Base-by-base conservation (phyloP, 2,329 filamentous ascomycete genomes). In the Drechmeria coniospora region DNA sequence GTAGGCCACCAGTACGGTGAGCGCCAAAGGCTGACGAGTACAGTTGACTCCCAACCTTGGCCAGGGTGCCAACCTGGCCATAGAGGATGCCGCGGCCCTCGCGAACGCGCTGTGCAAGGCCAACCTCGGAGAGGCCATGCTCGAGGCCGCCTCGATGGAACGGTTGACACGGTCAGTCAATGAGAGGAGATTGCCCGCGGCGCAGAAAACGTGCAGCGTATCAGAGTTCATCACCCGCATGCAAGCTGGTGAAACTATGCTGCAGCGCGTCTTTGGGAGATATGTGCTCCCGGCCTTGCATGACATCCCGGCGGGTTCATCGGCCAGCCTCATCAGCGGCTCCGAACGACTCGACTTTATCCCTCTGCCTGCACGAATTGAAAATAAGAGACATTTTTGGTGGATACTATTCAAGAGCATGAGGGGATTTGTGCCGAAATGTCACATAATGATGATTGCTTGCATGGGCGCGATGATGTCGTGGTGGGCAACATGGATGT, bases 41-140 rank as follows among this genome's bases (percentile, higher is more conserved):
- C 21, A 39, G 36, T 31, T 40, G 32, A 32, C 34, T 8, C 34
- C 36, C 16, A 38, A 35, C 23, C 33, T 36, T 3, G 38, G 38
- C 4, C 38, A 41, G 16, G 38, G 38, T 4, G 37, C 34, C 17
- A 41, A 41, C 20, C 31, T 36, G 33, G 36, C 36, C 8, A 37
- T 41, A 12, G 36, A 39, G 15, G 34, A 36, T 17, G 35, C 30
- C 3, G 36, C 35, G 4, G 34, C 28, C 2, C 24, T 41, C 10
- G 23, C 36, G 11, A 41, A 37, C 6, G 14, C 32, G 5, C 23
- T 40, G 4, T 25, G 20, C n/a, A 16, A 21, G 6, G 27, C 24
- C 8, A n/a, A 25, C 12, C 18, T 28, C 10, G 18, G 17, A 8
- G 15, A 19, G 11, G 21, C 8, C 27, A 25, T 29, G 22, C 4